phyloP scores from a whole-genome alignment of 345 rosid species.

The Citrus glauca region DNA sequence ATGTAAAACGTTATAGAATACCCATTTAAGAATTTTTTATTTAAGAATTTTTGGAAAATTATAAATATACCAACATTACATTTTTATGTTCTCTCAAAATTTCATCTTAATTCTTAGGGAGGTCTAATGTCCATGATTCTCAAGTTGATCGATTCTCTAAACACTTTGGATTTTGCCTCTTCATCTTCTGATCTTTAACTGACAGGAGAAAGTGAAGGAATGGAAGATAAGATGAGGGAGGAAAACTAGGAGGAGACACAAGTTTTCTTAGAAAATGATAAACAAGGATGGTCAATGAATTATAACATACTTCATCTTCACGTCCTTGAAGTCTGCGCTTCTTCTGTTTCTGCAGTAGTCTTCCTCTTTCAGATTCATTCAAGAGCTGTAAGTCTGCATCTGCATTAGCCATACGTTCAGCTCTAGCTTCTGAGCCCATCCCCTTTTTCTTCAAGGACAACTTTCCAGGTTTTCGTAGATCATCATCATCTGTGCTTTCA shows the following conservation, averaged over 20 bases:
- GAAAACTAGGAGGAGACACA: background rate
- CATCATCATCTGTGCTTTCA: slow-evolving; percentile 57
- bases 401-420: slow-evolving; percentile 69
- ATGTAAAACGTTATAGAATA: background rate
- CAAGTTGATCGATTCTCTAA: background rate
- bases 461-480: slow-evolving; percentile 72
- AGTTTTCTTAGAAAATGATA: background rate
- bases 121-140: background rate
- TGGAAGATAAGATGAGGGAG: slow-evolving; percentile 4
- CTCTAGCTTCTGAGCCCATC: slow-evolving; percentile 87
- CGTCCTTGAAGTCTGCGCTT: slow-evolving; percentile 88
- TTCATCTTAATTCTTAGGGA: background rate
- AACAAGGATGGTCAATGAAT: slow-evolving; percentile 10
- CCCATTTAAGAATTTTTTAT: background rate
- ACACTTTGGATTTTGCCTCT: background rate
- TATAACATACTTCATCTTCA: slow-evolving; percentile 76
- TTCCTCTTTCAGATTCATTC: slow-evolving; percentile 71
- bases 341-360: slow-evolving; percentile 79
- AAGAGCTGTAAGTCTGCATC: slow-evolving; percentile 77
- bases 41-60: background rate
- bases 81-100: background rate
- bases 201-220: background rate
- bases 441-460: slow-evolving; percentile 83
- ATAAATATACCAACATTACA: background rate
- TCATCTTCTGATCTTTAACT: background rate